Percentiles rank a stretch among this genome's conserved stretches.
phyloP scores from a whole-genome alignment of 192 early-diverging fungal species.

The Dissophora globulifera region DNA sequence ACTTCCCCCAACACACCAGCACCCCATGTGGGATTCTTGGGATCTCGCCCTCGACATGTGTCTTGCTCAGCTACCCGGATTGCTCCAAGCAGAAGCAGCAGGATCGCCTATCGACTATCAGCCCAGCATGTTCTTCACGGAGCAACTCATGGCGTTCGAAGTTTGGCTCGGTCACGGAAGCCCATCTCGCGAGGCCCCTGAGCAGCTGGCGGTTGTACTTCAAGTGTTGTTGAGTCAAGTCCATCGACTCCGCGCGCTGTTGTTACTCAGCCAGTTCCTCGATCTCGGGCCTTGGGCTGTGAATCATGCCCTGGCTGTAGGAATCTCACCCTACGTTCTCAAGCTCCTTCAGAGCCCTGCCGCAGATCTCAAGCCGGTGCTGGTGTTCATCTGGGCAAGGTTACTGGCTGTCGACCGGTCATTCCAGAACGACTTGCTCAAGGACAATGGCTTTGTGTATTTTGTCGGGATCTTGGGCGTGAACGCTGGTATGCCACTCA shows the following conservation, averaged over 20 bases:
- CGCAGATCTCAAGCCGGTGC: constrained; percentile 89
- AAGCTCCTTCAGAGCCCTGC: constrained; percentile 95
- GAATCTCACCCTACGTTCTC: constrained; percentile 97
- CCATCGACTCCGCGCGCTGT: constrained; percentile 91
- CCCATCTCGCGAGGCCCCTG: constrained; percentile 83
- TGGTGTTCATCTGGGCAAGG: constrained; percentile 98
- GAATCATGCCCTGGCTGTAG: constrained; percentile 90
- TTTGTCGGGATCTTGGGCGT: constrained; percentile 90
- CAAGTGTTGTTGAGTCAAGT: constrained; percentile 96
- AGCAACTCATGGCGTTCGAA: constrained; percentile 97
- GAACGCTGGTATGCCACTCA: constrained; percentile 73
- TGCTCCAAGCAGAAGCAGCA: constrained; percentile 63
- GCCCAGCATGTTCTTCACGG: constrained; percentile 91
- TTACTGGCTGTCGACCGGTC: constrained; percentile 92
- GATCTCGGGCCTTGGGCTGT: constrained; percentile 96
- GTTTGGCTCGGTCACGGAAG: constrained; percentile 91
- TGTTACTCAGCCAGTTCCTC: constrained; percentile 90
- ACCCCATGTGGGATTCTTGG: constrained; percentile 96
- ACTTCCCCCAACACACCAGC: constrained; percentile 91
- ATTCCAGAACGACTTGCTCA: constrained; percentile 91
- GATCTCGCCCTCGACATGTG: constrained; percentile 96
- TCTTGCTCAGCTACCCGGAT: constrained; percentile 86
- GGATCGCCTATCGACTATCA: constrained; percentile 70
- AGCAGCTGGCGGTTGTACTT: constrained; percentile 95
- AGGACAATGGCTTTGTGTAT: constrained; percentile 91